These are phyloP conservation scores for Sphagnurus paluster DNA, from an alignment of 1,284 basidiomycete species.

Conservation along the genomic window DNA sequence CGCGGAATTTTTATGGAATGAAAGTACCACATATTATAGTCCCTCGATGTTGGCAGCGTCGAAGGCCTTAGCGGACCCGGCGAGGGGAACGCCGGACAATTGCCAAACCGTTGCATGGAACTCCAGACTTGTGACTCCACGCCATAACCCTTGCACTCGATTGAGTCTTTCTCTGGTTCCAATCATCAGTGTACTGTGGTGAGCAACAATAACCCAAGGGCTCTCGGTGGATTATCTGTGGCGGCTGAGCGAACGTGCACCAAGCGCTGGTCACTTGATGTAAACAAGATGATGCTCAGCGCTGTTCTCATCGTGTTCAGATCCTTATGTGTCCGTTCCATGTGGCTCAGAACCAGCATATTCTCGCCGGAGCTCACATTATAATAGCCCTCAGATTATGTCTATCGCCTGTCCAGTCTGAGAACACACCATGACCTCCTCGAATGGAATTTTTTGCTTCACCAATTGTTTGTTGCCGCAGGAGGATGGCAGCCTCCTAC, in stretches of 20 bases:
- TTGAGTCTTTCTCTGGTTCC: neutral
- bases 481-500: slow-evolving; percentile 71
- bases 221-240: slow-evolving; percentile 5
- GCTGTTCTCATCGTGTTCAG: slow-evolving; percentile 3
- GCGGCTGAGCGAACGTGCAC: slow-evolving; percentile 13
- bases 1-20: neutral
- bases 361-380: slow-evolving; percentile 10
- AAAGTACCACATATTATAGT: no score
- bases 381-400: slow-evolving; percentile 7
- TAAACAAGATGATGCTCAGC: slow-evolving; percentile 2
- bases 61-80: neutral
- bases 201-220: neutral
- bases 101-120: slow-evolving; percentile 11
- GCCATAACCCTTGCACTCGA: neutral
- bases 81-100: slow-evolving; percentile 3
- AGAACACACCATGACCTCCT: slow-evolving; percentile 32
- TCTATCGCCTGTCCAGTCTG: neutral
- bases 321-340: slow-evolving; percentile 13
- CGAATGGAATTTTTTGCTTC: slow-evolving; percentile 77
- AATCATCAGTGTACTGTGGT: neutral
- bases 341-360: slow-evolving; percentile 14
- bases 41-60: no score
- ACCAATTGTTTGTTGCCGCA: slow-evolving; percentile 79
- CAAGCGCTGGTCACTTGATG: slow-evolving; percentile 9
- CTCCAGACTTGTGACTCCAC: slow-evolving; percentile 3